Evolutionary conservation across 1,284 basidiomycete genomes (phyloP).

Genomic region (Fistulinella cinereoalba): DNA sequence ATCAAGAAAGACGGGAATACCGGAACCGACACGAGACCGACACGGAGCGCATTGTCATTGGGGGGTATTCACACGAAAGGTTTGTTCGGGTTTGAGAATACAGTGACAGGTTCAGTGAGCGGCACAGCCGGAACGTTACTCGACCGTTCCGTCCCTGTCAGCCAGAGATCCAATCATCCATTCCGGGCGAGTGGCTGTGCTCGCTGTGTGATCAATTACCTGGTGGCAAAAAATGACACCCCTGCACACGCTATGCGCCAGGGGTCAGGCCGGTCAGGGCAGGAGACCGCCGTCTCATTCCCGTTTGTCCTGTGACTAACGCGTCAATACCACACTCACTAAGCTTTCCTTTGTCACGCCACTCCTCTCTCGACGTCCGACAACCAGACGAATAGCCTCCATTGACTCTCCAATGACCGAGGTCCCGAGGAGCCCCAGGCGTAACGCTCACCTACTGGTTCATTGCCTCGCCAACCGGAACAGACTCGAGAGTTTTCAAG

Average conservation of each 20-base stretch:
- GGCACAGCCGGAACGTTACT: constrained; percentile 16
- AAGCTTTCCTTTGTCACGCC: not conserved
- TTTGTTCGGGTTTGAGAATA: constrained; percentile 11
- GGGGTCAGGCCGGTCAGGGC: not conserved
- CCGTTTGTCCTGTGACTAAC: not conserved
- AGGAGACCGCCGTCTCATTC: not conserved
- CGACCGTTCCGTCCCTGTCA: constrained; percentile 7
- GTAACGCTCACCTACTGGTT: not conserved
- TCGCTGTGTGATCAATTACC: not conserved
- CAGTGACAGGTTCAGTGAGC: constrained; percentile 8
- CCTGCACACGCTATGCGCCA: not conserved
- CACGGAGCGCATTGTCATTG: constrained; percentile 14
- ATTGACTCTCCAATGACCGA: constrained; percentile 18
- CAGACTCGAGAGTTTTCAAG: constrained; percentile 1
- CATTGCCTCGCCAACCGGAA: too few relatives aligned
- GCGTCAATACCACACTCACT: not conserved
- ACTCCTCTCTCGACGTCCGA: not conserved
- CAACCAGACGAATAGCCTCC: too few relatives aligned
- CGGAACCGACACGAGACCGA: constrained; percentile 33
- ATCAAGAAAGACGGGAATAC: constrained; percentile 27
- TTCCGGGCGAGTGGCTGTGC: constrained; percentile 15
- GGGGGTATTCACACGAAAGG: constrained; percentile 14
- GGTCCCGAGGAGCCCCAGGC: constrained; percentile 24
- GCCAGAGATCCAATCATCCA: constrained; percentile 26
- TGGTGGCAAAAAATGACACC: constrained; percentile 1